Base-by-base conservation (phyloP, 352 stramenopile species). In the Bremia lactucae region DNA sequence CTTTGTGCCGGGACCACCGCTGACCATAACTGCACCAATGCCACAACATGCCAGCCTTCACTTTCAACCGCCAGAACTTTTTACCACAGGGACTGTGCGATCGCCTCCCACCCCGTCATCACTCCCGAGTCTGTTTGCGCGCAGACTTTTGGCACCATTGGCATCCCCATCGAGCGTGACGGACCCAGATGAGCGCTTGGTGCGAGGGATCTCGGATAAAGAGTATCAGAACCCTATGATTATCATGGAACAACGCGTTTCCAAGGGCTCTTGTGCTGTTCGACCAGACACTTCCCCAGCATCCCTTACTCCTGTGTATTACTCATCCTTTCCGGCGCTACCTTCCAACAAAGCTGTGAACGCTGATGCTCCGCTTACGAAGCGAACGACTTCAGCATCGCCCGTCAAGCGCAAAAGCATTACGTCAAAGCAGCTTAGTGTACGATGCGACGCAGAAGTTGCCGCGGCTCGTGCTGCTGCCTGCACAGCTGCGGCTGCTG, bases 341-440 rank as follows among this genome's bases (percentile, higher is more conserved):
- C 40, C 56, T 4, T 28, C 13, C 19, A 51, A 24, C 18, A 46
- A 24, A 15, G 36, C 21, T 23, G 26, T 36, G 16, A 58, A 40
- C 10, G 6, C 40, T 44, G 36, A 31, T 15, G 36, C 23, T 19
- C 36, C 29, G 19, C 23, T 23, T 6, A 42, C 36, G 10, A 49
- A 47, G 11, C 56, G 38, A 45, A 21, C 44, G 8, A 58, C 34
- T 13, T 37, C 33, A 20, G 46, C 57, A 7, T 86, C 76, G 8
- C 71, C 76, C 6, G 54, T 78, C 21, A 89, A 89, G 55, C 69
- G 71, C 25, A 86, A 84, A 60, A 83, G 69, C 49, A 83, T 89
- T 49, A 79, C 73, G 31, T 69, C 72, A 26, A 84, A 87, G 57
- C 72, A 88, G 49, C 41, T 80, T 1, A 66, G 48, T 38, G 59